Percentiles rank a stretch among this genome's conserved stretches.
These are phyloP conservation scores for Lizanozyma gosingica DNA, from an alignment of 1,139 yeast species.

Conservation along the genomic window DNA sequence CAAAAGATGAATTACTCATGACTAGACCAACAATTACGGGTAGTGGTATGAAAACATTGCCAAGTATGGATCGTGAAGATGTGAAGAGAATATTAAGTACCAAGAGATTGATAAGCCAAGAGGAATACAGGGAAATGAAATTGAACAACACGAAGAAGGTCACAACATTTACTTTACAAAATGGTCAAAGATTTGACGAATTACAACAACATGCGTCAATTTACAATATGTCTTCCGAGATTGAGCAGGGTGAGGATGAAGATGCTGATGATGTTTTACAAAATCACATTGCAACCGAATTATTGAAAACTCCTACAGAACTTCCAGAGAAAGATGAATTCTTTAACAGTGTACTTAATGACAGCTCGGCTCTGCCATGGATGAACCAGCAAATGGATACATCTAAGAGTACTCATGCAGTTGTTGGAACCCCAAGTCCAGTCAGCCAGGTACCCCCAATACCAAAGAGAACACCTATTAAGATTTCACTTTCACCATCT, in stretches of 20 bases:
- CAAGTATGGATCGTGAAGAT: conserved; percentile 43
- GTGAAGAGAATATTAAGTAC: conserved; percentile 33
- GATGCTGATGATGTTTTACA: conserved; percentile 9
- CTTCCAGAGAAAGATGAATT: conserved; percentile 25
- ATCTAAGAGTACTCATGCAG: conserved; percentile 4
- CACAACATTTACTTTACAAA: conserved; percentile 23
- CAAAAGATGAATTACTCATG: conserved; percentile 1
- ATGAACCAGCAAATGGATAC: conserved; percentile 6
- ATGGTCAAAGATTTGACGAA: conserved; percentile 17
- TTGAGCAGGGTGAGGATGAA: conserved; percentile 4
- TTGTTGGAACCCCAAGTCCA: conserved; percentile 9
- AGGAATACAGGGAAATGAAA: conserved; percentile 32
- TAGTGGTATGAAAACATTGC: conserved; percentile 35
- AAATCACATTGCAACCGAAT: conserved; percentile 28
- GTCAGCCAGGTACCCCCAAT: conserved; percentile 9
- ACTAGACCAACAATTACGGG: conserved; percentile 27
- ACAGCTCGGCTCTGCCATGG: conserved; percentile 16
- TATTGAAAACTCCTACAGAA: conserved; percentile 26
- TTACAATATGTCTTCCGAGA: conserved; percentile 22
- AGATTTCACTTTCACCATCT: background rate
- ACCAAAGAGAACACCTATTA: background rate
- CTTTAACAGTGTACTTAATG: conserved; percentile 21
- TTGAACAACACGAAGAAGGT: conserved; percentile 18
- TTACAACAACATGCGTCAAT: conserved; percentile 36
- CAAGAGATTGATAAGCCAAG: conserved; percentile 32